These are phyloP conservation scores for Pleurotus sapidus DNA, from an alignment of 768 basidiomycete genomes.

Conservation along the genomic window DNA sequence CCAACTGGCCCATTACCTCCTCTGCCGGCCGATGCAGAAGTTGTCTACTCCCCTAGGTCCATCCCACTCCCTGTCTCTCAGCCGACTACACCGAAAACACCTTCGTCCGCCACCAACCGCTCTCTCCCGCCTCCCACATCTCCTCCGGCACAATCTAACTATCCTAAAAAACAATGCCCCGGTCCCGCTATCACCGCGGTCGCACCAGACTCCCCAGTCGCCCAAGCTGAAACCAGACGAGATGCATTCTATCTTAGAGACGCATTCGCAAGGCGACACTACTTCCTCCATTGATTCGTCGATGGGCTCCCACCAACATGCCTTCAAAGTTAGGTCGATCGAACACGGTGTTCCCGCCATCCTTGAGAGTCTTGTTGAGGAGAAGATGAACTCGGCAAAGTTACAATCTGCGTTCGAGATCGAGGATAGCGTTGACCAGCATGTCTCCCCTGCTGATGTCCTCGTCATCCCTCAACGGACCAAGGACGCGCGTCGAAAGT, in stretches of 20 bases:
- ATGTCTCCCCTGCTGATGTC: too few species aligned
- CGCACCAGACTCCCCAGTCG: not conserved
- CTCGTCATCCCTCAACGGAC: not conserved
- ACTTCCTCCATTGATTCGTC: slow-evolving; percentile 18
- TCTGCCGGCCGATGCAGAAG: not conserved
- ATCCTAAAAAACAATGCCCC: too few species aligned
- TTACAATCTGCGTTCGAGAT: not conserved
- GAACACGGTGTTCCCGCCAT: slow-evolving; percentile 17
- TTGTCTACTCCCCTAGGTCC: slow-evolving; percentile 1
- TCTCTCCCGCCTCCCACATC: slow-evolving; percentile 14
- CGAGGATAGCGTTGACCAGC: not conserved
- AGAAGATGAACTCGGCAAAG: not conserved
- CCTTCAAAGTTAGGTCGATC: slow-evolving; percentile 14
- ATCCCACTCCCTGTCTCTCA: slow-evolving; percentile 14
- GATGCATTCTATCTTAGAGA: slow-evolving; percentile 11
- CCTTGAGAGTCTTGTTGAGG: slow-evolving; percentile 13
- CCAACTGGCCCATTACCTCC: slow-evolving; percentile 3
- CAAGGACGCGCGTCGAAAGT: not conserved
- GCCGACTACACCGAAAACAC: slow-evolving; percentile 9
- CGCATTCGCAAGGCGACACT: slow-evolving; percentile 24
- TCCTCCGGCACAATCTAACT: not conserved
- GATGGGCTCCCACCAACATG: slow-evolving; percentile 6
- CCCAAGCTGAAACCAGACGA: slow-evolving; percentile 1
- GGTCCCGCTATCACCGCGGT: too few species aligned
- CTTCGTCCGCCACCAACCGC: slow-evolving; percentile 14